These are phyloP conservation scores for Stagonosporopsis vannaccii DNA, from an alignment of 2,329 filamentous ascomycete species.

Conservation along the genomic window DNA sequence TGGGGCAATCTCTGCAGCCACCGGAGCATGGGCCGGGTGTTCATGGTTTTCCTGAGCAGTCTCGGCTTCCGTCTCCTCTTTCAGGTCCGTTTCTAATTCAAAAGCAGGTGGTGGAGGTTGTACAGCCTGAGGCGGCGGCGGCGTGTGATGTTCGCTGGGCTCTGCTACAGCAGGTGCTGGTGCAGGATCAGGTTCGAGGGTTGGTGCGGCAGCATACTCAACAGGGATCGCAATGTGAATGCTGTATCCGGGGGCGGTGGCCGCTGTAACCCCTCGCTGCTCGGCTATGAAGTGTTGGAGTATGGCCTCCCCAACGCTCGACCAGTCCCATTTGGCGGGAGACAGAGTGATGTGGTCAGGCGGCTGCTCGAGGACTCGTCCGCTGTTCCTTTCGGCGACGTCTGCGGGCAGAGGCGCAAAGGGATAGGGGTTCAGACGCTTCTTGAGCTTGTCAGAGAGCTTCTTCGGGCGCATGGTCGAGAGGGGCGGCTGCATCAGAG, in stretches of 20 bases:
- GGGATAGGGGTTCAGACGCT: conserved; percentile 62
- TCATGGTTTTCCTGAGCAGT: conserved; percentile 27
- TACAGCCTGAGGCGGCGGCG: conserved; percentile 7
- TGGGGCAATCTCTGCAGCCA: conserved; percentile 44
- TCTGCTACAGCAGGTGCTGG: conserved; percentile 13
- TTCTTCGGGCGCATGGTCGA: conserved; percentile 59
- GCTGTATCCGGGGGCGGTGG: conserved; percentile 47
- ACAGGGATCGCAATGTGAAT: conserved; percentile 54
- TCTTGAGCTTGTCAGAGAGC: conserved; percentile 61
- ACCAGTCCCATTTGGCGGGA: conserved; percentile 55
- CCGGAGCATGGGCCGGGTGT: conserved; percentile 21
- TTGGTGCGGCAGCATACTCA: conserved; percentile 24
- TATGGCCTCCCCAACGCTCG: conserved; percentile 58
- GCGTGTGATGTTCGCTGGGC: background rate
- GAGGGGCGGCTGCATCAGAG: conserved; percentile 59
- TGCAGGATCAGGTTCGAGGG: conserved; percentile 10
- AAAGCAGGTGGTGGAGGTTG: background rate
- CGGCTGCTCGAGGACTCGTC: conserved; percentile 25
- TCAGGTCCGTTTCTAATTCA: background rate
- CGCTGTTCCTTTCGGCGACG: conserved; percentile 32
- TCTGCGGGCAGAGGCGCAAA: conserved; percentile 49
- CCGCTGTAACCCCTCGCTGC: conserved; percentile 42
- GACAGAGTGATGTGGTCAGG: conserved; percentile 49
- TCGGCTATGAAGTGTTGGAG: conserved; percentile 54
- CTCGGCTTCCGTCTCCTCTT: background rate